Percentiles rank a stretch among this genome's conserved stretches.
Conservation (phyloP, 306 rosid genomes). For the Casuarina equisetifolia region DNA sequence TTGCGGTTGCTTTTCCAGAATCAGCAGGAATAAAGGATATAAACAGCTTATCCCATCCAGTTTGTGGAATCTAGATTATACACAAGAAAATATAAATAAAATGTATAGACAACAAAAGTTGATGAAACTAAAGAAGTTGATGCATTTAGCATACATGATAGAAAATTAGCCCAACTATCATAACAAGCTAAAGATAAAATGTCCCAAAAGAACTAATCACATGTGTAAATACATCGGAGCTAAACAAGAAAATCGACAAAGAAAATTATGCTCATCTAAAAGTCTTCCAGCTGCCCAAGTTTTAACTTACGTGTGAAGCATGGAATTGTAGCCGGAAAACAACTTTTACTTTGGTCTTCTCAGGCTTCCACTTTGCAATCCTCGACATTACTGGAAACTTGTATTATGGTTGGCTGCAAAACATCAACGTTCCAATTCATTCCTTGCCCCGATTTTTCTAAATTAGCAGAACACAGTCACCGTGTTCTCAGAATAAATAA, state of each 20-base stretch:
- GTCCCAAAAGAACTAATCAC: slow-evolving; percentile 4
- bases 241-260: neutral
- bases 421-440: slow-evolving; percentile 30
- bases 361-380: slow-evolving; percentile 84
- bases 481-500: neutral
- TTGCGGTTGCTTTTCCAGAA: slow-evolving; percentile 82
- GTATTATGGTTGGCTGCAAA: slow-evolving; percentile 36
- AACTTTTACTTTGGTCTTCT: slow-evolving; percentile 98
- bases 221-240: neutral
- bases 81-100: slow-evolving; percentile 33
- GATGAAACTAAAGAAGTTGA: neutral
- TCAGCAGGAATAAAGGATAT: slow-evolving; percentile 83
- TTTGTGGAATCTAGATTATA: slow-evolving; percentile 78
- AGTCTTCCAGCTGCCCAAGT: neutral
- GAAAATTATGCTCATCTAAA: neutral
- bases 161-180: slow-evolving; percentile 5
- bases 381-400: slow-evolving; percentile 74
- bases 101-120: slow-evolving; percentile 27
- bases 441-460: slow-evolving; percentile 31
- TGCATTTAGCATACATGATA: neutral
- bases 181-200: slow-evolving; percentile 3
- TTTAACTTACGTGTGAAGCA: slow-evolving; percentile 91
- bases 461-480: neutral
- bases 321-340: slow-evolving; percentile 96
- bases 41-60: slow-evolving; percentile 96